Evolutionary conservation across 2,329 filamentous ascomycete genomes (phyloP).

Genomic region (Aspergillus aculeatus): DNA sequence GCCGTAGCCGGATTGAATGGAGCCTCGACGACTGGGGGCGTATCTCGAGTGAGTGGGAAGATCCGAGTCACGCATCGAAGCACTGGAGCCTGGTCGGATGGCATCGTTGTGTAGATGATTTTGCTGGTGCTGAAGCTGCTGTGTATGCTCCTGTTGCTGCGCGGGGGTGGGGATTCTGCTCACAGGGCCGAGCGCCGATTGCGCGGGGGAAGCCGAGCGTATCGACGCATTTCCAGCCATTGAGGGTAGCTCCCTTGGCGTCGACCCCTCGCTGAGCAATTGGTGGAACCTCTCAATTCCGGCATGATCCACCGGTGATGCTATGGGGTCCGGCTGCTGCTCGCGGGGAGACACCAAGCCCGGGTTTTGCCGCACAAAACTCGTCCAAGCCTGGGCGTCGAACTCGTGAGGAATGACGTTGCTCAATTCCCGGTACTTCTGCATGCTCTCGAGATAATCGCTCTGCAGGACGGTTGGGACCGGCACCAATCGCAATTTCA

Average conservation of each 20-base stretch:
- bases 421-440: constrained; percentile 59
- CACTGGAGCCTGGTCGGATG: constrained; percentile 61
- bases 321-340: constrained; percentile 25
- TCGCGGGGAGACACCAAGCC: constrained; percentile 33
- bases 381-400: constrained; percentile 75
- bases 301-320: constrained; percentile 41
- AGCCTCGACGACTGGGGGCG: constrained; percentile 32
- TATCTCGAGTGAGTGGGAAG: constrained; percentile 26
- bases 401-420: constrained; percentile 58
- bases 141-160: constrained; percentile 24
- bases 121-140: constrained; percentile 21
- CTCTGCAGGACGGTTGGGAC: constrained; percentile 65
- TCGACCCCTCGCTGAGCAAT: constrained; percentile 46
- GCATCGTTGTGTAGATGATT: constrained; percentile 40
- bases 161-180: constrained; percentile 41
- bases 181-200: constrained; percentile 33
- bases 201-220: constrained; percentile 40
- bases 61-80: constrained; percentile 50
- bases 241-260: constrained; percentile 40
- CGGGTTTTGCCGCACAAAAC: constrained; percentile 71
- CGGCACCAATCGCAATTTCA: constrained; percentile 81
- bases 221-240: constrained; percentile 30
- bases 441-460: constrained; percentile 61
- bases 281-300: constrained; percentile 47
- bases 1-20: constrained; percentile 60